Evolutionary conservation across 2,329 filamentous ascomycete species (phyloP), one percentile per base, ranked within the genome.

Genomic region (Alternaria conjuncta): DNA sequence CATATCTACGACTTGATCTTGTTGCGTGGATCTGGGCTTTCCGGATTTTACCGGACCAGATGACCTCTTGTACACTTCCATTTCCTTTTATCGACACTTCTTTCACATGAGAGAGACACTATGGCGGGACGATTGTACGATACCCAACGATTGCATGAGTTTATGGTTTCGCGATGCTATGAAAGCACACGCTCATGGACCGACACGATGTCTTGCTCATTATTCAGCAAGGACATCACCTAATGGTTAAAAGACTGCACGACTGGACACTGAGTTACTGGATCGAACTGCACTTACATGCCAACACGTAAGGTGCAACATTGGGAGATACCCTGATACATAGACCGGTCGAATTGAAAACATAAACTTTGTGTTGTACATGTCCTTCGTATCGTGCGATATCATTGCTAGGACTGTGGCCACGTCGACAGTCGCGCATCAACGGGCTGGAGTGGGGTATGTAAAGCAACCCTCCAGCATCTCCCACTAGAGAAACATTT

Each of bases 301-400:
- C 8, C 1, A n/a, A 54, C n/a, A 30, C 30, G 18, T 46, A 26
- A 23, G 21, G 32, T 32, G 30, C 25, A 5, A 9, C 8, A 20
- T 43, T 26, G 21, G 4, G 11, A 46, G 21, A 55, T 55, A 41
- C 43, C 23, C 21, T 15, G 9, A 28, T 56, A 57, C 28, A 60
- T 56, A 30, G 46, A 51, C 13, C 28, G 18, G 26, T 47, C 13
- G 41, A 44, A 28, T 28, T 61, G 21, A 28, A 60, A 60, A 49
- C 60, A 47, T 63, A 65, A 61, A 59, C 58, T 64, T 66, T 53
- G 30, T 68, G 64, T 65, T 67, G 60, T 71, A 70, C 67, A 71
- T 59, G 51, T 32, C 54, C 20, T 45, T 30, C 15, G 26, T 51
- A 28, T 54, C 49, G 20, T 53, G 30, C 13, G 0, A 41, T 25